Base-by-base conservation (phyloP, 1,284 basidiomycete species). In the Naganishia liquefaciens region DNA sequence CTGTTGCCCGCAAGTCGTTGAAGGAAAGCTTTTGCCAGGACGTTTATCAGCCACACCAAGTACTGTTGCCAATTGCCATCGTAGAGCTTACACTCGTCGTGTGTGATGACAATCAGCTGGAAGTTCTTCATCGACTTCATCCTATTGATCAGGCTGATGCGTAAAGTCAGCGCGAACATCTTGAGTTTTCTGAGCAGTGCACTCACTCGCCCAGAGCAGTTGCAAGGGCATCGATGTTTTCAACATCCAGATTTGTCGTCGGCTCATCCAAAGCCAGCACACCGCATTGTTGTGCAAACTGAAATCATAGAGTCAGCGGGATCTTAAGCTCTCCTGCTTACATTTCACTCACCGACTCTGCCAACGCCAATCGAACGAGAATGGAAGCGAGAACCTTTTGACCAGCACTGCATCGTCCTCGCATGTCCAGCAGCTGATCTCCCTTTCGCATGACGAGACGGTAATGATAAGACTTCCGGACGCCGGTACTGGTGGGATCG, bases 351-450 rank as follows among this genome's bases (percentile, higher is more conserved):
- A 99, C 99, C 3, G 92, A 95, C 77, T 99, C 96, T 10, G 95
- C 95, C 27, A 99, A 83, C 0, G 95, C 96, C n/a, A 99, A 85
- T 1, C 96, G 87, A 72, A 99, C 99, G 76, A 99, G 93, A 77
- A 99, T 98, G n/a, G 92, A 96, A 30, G 96, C 96, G 65, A 99
- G 81, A 83, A 67, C 66, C 80, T 99, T 99, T 79, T 99, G 96
- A 0, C 96, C 96, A 0, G 96, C 96, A 23, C 91, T 94, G 79
- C 96, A 99, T 67, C 96, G 87, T 30, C 96, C 96, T 66, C 95
- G 88, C 95, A 99, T 99, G 77, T 99, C 95, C 88, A 99, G 94
- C 79, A 94, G 81, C 98, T 99, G 67, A 90, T 90, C 95, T 99
- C 99, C 60, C 39, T 58, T 49, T 21, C 39, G 54, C 64, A 64